phyloP scores from a whole-genome alignment of 169 alveolate genomes.

The Blepharisma undulans region DNA sequence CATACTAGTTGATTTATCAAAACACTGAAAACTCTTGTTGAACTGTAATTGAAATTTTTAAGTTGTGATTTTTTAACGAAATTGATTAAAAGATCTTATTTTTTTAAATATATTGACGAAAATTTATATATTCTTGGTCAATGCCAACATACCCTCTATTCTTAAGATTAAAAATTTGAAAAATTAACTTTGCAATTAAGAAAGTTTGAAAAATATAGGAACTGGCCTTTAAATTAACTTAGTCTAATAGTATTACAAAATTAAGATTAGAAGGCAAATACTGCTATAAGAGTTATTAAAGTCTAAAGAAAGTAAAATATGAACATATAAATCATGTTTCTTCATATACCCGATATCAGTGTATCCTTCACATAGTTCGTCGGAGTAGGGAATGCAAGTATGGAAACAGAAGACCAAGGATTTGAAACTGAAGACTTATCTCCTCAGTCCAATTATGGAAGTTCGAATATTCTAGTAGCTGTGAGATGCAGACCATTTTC shows the following conservation, averaged over 20 bases:
- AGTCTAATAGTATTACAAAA: too few species aligned
- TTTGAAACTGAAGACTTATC: background rate
- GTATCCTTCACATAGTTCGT: conserved; percentile 6
- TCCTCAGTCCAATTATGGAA: background rate
- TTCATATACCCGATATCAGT: background rate
- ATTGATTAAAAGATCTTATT: background rate
- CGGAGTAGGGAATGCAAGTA: background rate
- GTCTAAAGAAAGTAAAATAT: background rate
- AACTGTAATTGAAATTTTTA: background rate
- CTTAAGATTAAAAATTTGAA: too few species aligned
- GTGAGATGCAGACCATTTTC: conserved; percentile 82
- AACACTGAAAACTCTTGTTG: background rate
- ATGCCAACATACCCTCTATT: too few species aligned
- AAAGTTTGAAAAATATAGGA: too few species aligned
- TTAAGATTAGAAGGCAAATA: too few species aligned
- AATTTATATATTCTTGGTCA: too few species aligned
- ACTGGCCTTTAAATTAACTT: too few species aligned
- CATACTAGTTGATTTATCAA: too few species aligned
- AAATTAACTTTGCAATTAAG: too few species aligned
- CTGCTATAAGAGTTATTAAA: too few species aligned
- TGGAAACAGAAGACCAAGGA: background rate
- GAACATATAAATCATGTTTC: background rate
- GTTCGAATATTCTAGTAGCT: conserved; percentile 68
- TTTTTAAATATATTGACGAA: too few species aligned
- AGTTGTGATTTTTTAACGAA: too few species aligned